phyloP scores from a whole-genome alignment of 176 grass and related monocot species.

The Oryza nivara region DNA sequence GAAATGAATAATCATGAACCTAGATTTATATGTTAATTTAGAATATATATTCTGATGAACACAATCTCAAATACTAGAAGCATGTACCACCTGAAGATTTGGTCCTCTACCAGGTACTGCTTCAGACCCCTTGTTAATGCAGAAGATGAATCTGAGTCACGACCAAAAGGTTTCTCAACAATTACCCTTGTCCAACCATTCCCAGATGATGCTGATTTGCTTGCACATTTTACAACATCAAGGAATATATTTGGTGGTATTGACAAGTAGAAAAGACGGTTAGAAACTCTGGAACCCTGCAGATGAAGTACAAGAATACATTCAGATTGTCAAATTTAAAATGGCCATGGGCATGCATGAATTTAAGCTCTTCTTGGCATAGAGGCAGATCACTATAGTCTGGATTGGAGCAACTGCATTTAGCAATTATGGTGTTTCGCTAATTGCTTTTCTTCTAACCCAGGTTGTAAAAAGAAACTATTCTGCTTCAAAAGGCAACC shows the following conservation, averaged over 20 bases:
- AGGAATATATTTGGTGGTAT: slow-evolving; percentile 99
- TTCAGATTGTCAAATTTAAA: slow-evolving; percentile 15
- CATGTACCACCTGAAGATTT: slow-evolving; percentile 86
- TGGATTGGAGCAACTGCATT: neutral
- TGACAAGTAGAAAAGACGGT: slow-evolving; percentile 88
- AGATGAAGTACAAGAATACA: slow-evolving; percentile 29
- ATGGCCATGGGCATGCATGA: neutral
- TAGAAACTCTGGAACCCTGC: slow-evolving; percentile 79
- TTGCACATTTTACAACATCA: slow-evolving; percentile 95
- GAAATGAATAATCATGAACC: slow-evolving; percentile 10
- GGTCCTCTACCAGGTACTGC: slow-evolving; percentile 87
- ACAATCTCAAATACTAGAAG: slow-evolving; percentile 11
- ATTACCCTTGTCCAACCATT: slow-evolving; percentile 96
- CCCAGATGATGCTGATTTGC: slow-evolving; percentile 72
- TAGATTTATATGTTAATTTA: neutral
- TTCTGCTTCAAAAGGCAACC: neutral
- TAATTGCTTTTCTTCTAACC: neutral
- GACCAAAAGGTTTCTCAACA: slow-evolving; percentile 97
- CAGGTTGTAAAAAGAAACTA: neutral
- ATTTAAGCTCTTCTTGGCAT: slow-evolving; percentile 24
- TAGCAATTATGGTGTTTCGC: neutral
- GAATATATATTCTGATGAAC: neutral
- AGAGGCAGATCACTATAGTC: neutral
- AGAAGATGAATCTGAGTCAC: slow-evolving; percentile 86
- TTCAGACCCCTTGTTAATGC: slow-evolving; percentile 88